phyloP scores from a whole-genome alignment of 108 stramenopile species.

The Mayamaea pseudoterrestris region DNA sequence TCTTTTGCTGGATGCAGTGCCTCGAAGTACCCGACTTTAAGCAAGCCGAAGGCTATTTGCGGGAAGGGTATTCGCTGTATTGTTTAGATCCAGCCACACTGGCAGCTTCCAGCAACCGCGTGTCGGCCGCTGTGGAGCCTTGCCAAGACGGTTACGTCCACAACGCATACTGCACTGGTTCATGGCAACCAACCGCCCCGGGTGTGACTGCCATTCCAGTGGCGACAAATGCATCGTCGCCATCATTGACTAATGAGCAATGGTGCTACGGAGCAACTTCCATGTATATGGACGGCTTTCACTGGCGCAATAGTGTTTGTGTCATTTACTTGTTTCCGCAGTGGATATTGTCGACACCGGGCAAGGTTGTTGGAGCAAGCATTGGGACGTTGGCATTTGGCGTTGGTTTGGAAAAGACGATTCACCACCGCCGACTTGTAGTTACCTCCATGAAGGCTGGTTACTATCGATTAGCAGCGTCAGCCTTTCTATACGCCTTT shows the following conservation, averaged over 20 bases:
- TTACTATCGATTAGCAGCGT: constrained; percentile 22
- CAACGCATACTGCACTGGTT: constrained; percentile 45
- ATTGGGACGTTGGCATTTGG: constrained; percentile 51
- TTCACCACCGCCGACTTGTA: constrained; percentile 31
- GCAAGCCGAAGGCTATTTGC: constrained; percentile 26
- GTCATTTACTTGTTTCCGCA: constrained; percentile 58
- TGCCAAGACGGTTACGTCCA: constrained; percentile 21
- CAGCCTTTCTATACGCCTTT: constrained; percentile 49
- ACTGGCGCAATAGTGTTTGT: constrained; percentile 57
- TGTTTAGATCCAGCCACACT: constrained; percentile 55
- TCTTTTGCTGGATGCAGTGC: constrained; percentile 76
- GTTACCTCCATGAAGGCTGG: constrained; percentile 27
- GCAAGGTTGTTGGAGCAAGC: constrained; percentile 35
- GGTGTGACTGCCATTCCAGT: background rate
- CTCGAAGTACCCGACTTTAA: constrained; percentile 50
- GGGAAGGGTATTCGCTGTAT: constrained; percentile 56
- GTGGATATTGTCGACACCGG: constrained; percentile 42
- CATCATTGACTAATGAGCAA: constrained; percentile 1
- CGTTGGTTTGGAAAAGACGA: constrained; percentile 35
- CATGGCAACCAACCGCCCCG: constrained; percentile 42
- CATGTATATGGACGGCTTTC: constrained; percentile 85
- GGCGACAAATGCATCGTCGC: background rate
- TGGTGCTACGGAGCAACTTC: constrained; percentile 69
- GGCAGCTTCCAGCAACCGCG: constrained; percentile 21
- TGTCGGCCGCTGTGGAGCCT: constrained; percentile 32